Percentiles rank a stretch among this genome's conserved stretches.
Conservation (phyloP, 805 yeast species). For the Naumovozyma baii region DNA sequence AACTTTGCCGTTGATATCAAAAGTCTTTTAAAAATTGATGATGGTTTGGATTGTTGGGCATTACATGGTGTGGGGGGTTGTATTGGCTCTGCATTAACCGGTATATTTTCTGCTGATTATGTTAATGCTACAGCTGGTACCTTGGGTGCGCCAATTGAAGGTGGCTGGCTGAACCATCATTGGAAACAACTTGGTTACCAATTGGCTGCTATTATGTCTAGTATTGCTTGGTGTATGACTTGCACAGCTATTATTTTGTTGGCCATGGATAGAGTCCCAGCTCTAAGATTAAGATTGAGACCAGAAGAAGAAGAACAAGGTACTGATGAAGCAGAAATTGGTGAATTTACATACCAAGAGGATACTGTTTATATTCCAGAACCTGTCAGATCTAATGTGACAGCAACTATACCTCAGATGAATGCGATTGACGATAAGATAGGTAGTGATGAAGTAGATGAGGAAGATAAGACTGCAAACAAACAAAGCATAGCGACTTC, state of each 20-base stretch:
- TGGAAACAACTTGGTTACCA: constrained; percentile 81
- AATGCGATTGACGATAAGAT: neutral
- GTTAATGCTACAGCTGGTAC: constrained; percentile 74
- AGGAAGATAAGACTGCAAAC: neutral
- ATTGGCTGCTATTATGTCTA: constrained; percentile 65
- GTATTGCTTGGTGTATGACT: constrained; percentile 64
- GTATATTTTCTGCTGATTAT: constrained; percentile 86
- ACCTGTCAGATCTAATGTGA: constrained; percentile 56
- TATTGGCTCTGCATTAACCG: constrained; percentile 75
- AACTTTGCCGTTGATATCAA: constrained; percentile 82
- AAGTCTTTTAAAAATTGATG: constrained; percentile 65
- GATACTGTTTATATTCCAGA: constrained; percentile 62
- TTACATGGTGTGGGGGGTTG: constrained; percentile 92
- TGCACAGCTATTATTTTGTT: constrained; percentile 62
- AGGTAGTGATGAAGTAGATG: neutral
- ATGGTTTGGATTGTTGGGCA: constrained; percentile 91
- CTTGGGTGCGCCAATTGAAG: constrained; percentile 44
- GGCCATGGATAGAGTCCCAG: constrained; percentile 65
- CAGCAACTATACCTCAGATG: constrained; percentile 8
- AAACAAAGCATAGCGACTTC: neutral
- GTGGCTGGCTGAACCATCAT: constrained; percentile 86
- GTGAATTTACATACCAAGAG: constrained; percentile 71
- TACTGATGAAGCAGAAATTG: constrained; percentile 82
- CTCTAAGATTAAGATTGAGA: constrained; percentile 68
- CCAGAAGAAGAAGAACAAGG: constrained; percentile 85